A percentile compares a stretch with the other conserved stretches of the same genome.
phyloP scores from a whole-genome alignment of 2,329 filamentous ascomycete genomes.

The Verticillium nonalfalfae region DNA sequence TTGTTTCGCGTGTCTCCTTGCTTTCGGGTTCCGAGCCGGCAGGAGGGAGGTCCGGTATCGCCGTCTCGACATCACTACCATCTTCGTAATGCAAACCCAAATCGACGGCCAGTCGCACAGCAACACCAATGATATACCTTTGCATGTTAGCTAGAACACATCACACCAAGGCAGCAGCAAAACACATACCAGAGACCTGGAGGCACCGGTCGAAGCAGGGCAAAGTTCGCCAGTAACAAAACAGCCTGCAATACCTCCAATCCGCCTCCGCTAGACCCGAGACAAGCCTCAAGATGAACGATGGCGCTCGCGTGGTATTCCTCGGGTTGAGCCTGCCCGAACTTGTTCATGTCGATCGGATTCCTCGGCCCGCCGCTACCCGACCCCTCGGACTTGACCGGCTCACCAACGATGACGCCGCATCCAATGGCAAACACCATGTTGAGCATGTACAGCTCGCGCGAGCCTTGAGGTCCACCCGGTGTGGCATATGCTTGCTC shows the following conservation, averaged over 20 bases:
- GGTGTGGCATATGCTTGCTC: constrained; percentile 71
- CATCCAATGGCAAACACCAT: constrained; percentile 96
- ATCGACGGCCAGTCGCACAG: constrained; percentile 83
- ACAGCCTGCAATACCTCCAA: constrained; percentile 93
- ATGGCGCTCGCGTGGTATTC: constrained; percentile 96
- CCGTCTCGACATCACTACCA: constrained; percentile 57
- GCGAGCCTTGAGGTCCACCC: constrained; percentile 59
- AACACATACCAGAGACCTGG: constrained; percentile 72
- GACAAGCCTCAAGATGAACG: constrained; percentile 80
- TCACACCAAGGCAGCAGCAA: background rate
- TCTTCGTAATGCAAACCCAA: constrained; percentile 91
- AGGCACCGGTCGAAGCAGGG: constrained; percentile 81
- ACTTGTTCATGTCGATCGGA: constrained; percentile 19
- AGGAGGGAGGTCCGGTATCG: constrained; percentile 41
- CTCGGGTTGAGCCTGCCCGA: constrained; percentile 68
- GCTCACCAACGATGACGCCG: constrained; percentile 77
- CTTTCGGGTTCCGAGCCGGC: constrained; percentile 23
- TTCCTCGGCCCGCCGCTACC: constrained; percentile 20
- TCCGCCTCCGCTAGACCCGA: constrained; percentile 80
- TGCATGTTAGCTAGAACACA: background rate
- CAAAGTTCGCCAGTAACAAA: constrained; percentile 82
- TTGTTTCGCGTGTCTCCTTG: constrained; percentile 13
- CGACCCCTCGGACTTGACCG: constrained; percentile 39
- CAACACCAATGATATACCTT: constrained; percentile 88
- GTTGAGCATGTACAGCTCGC: constrained; percentile 89